A percentile compares a stretch with the other conserved stretches of the same genome.
These are phyloP conservation scores for Bondarzewia mesenterica DNA, from an alignment of 1,284 basidiomycete species.

Conservation along the genomic window DNA sequence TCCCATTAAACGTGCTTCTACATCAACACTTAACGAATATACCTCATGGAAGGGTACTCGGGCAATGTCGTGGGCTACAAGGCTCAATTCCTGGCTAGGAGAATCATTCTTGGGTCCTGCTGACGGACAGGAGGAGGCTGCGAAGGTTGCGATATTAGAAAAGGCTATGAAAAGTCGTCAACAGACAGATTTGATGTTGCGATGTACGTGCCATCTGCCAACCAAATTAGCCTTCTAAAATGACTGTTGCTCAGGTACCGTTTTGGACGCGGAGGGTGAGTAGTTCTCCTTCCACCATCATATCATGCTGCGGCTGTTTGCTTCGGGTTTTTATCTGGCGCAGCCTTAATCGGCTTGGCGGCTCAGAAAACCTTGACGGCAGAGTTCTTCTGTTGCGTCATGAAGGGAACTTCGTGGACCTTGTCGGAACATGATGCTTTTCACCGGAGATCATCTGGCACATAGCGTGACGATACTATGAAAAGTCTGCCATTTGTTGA, in stretches of 20 bases:
- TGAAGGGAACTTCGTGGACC: neutral
- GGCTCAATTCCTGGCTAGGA: conserved; percentile 14
- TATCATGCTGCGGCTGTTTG: neutral
- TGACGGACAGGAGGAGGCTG: conserved; percentile 57
- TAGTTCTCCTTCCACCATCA: conserved; percentile 1
- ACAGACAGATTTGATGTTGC: conserved; percentile 73
- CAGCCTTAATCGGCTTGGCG: too few relatives aligned
- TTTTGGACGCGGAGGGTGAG: conserved; percentile 75
- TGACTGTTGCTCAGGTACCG: conserved; percentile 51
- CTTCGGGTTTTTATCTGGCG: too few relatives aligned
- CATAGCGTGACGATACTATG: neutral
- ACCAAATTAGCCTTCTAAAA: conserved; percentile 2
- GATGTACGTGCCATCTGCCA: conserved; percentile 46
- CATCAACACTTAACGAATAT: neutral
- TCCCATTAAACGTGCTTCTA: neutral
- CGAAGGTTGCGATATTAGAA: conserved; percentile 65
- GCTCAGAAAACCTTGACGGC: too few relatives aligned
- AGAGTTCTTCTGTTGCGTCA: too few relatives aligned
- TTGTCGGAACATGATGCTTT: neutral
- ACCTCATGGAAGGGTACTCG: conserved; percentile 1
- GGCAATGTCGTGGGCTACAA: conserved; percentile 20
- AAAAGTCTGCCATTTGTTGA: conserved; percentile 4
- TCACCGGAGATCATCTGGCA: neutral
- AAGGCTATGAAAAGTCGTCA: conserved; percentile 77
- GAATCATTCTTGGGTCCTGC: conserved; percentile 22